Base-by-base conservation (phyloP, 2,329 filamentous ascomycete genomes). In the Fusarium agapanthi region DNA sequence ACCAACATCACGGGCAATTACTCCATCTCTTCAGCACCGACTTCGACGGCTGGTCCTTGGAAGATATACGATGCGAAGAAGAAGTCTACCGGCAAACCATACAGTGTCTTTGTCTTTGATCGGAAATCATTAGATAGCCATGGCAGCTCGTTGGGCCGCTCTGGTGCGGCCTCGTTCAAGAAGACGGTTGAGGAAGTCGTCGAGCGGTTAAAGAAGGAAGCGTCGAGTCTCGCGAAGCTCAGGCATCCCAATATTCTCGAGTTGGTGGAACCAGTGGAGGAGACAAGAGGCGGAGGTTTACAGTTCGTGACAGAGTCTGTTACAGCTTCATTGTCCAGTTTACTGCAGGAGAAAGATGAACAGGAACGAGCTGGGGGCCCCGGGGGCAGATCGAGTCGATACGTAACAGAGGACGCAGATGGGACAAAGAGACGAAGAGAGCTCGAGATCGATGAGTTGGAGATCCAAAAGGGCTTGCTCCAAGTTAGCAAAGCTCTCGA, bases 51-150 rank as follows among this genome's bases (percentile, higher is more conserved):
- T 22, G 96, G 96, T 24, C 94, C 95, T 65, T 99, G 96, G 96
- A 97, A 95, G 85, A 96, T 99, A 78, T 95, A 95, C 87, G 95
- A 98, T 84, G 95, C 93, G 66, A 98, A 97, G 86, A 97, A 97
- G 85, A 98, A 98, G 84, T 94, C 93, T 35, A 97, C 95, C 0
- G 94, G 93, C 74, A 97, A 96, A 81, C 83, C 91, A 13, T 96
- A 92, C 61, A 98, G 95, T 22, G 91, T 98, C 75, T 99, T 98
- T 78, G 91, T 98, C 74, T 98, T 98, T 81, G 96, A 99, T 74
- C 92, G 91, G 80, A 97, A 97, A 83, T 89, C 90, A 2, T 85
- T 99, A 61, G 95, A 98, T 65, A 85, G 89, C 15, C 81, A 84
- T 64, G 79, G 79, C 56, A 80, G 67, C 73, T 80, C 81, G 1